Base-by-base conservation (phyloP, 371 early-diverging fungal species). In the Mortierella sp. region DNA sequence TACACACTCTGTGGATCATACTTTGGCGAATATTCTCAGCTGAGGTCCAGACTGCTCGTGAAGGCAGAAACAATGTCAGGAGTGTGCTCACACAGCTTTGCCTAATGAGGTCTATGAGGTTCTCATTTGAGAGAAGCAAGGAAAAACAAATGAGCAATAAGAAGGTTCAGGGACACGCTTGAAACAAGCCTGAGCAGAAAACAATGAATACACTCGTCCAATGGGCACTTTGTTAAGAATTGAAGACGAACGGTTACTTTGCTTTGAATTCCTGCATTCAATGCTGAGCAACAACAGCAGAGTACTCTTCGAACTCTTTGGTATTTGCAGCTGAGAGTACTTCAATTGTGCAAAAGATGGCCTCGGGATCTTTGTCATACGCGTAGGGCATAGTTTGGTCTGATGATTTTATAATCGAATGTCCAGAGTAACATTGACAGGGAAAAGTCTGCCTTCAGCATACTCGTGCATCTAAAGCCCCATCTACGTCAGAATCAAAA, bases 1-100 rank as follows among this genome's bases (percentile, higher is more conserved):
- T 83, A 87, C 47, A 75, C 48, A 47, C 75, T 75, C 31, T 80
- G 38, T 10, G 87, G 87, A 50, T 87, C 87, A n/a, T 87, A 87
- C 34, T 87, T 87, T 10, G 44, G 21, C 80, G 77, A 10, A 83
- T 73, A 0, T 31, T 50, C 45, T 87, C 87, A 55, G 83, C 80
- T 74, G 75, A n/a, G 42, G 34, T 6, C 70, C 74, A 16, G 77
- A 44, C 11, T 71, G 38, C 14, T 76, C 34, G 21, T 54, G 77
- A 19, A 87, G 42, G n/a, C 80, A 11, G 74, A 42, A 3, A 47
- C 78, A 48, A 84, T 76, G 1, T 57, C 74, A 16, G 81, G 77
- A 16, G 82, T 48, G 26, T 75, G 28, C 76, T 85, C 82, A 76
- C 80, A 82, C 14, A 50, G 58, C 74, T 82, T 85, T 9, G 74